Evolutionary conservation across 208 protist genomes (phyloP).

Genomic region (Strigomonas culicis): DNA sequence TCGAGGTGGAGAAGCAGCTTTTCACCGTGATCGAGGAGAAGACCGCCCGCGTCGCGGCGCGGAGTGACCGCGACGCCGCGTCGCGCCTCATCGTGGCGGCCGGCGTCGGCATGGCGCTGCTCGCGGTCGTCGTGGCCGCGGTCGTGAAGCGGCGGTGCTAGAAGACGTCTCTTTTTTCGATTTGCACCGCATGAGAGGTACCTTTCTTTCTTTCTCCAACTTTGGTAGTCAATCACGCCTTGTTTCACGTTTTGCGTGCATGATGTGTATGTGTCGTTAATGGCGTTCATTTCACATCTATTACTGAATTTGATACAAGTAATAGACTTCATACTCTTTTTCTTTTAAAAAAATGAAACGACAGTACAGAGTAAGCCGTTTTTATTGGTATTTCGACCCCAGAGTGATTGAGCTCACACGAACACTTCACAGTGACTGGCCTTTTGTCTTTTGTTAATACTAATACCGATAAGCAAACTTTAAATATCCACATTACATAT

Average conservation of each 20-base stretch:
- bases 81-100: slow-evolving; percentile 15
- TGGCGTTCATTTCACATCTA: no score
- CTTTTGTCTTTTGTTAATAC: no score
- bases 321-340: no score
- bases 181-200: no score
- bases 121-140: slow-evolving; percentile 5
- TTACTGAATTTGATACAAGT: no score
- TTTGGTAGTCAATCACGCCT: not conserved
- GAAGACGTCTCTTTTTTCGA: not conserved
- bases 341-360: no score
- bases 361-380: no score
- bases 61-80: slow-evolving; percentile 10
- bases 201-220: slow-evolving; percentile 2
- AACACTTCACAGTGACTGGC: no score
- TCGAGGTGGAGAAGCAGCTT: slow-evolving; percentile 53
- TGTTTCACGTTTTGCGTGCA: not conserved
- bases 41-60: slow-evolving; percentile 16
- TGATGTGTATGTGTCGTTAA: no score
- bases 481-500: no score
- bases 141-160: slow-evolving; percentile 4
- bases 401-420: no score
- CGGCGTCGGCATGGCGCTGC: slow-evolving; percentile 4
- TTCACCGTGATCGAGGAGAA: slow-evolving; percentile 49
- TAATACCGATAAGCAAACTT: no score
- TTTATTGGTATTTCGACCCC: not conserved